Base-by-base conservation (phyloP, 1,284 basidiomycete genomes). In the Rhodotorula sp. region DNA sequence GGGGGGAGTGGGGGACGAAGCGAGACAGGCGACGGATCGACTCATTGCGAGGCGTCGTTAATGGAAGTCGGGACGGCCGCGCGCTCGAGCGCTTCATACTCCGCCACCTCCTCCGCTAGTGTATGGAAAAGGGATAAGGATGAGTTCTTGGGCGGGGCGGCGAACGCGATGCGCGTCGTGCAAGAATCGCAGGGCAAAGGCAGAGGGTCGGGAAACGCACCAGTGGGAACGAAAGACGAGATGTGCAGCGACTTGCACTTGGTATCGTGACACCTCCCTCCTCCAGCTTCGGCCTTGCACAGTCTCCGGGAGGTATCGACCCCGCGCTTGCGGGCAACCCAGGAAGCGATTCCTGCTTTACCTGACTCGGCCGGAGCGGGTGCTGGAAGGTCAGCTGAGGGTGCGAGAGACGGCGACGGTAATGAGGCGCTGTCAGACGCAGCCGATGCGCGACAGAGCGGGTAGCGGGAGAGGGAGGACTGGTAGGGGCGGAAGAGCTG, bases 381-480 rank as follows among this genome's bases (percentile, higher is more conserved):
- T 31, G 40, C 20, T 13, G 26, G 34, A 20, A 40, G 48, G 4
- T 26, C 31, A 24, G 56, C 48, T 46, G 53, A 22, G 10, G 61
- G 22, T 10, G 46, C 7, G 53, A 28, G 16, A 13, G 60, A 44
- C 4, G 26, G 5, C 22, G 60, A 34, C 4, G 30, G 16, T 8
- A 20, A 20, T 13, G 28, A 9, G 48, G 6, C 20, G 22, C 11
- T 61, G 13, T 22, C 26, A n/a, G 53, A 20, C 18, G n/a, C 47
- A 2, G 64, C 37, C 15, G 62, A 59, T 0, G 65, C 53, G 10
- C 67, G 67, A 30, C 53, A 54, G 26, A 69, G 62, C 26, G 70
- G 66, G 46, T 64, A 68, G 2, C 66, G 70, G n/a, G 67, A 56
- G 18, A 72, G 55, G 11, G 70, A 62, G 18, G 70, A 72, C 22